These are phyloP conservation scores for Oryza longistaminata DNA, from an alignment of 176 grass and related monocot species.

Conservation along the genomic window DNA sequence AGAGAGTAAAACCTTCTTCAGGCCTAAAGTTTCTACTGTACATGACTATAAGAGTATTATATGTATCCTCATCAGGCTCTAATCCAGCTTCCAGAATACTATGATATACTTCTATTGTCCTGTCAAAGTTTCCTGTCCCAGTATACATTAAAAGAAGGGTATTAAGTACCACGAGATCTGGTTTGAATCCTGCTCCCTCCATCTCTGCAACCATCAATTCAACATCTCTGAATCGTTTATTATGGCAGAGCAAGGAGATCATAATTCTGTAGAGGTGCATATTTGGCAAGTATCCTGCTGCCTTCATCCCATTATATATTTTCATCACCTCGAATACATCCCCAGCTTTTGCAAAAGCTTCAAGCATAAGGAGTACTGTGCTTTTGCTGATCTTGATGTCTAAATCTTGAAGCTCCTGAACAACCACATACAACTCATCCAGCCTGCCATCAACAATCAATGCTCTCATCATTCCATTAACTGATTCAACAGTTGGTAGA, in stretches of 20 bases:
- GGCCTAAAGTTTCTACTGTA: constrained; percentile 79
- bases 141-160: constrained; percentile 86
- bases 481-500: constrained; percentile 72
- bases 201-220: constrained; percentile 88
- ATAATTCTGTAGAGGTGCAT: constrained; percentile 85
- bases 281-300: constrained; percentile 82
- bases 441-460: constrained; percentile 84
- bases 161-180: constrained; percentile 70
- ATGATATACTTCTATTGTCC: constrained; percentile 69
- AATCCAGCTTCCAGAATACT: constrained; percentile 64
- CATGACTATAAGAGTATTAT: constrained; percentile 87
- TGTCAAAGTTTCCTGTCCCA: constrained; percentile 63
- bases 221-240: constrained; percentile 71
- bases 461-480: constrained; percentile 86
- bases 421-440: constrained; percentile 83
- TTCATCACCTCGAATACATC: constrained; percentile 96
- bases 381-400: constrained; percentile 95
- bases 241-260: constrained; percentile 69
- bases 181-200: constrained; percentile 71
- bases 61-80: constrained; percentile 84
- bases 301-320: constrained; percentile 99
- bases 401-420: constrained; percentile 90
- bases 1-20: constrained; percentile 79
- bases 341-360: constrained; percentile 76
- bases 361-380: constrained; percentile 82